Evolutionary conservation across 1,139 yeast genomes (phyloP), one percentile per base, ranked within the genome.

Genomic region (Candida freyschussii): DNA sequence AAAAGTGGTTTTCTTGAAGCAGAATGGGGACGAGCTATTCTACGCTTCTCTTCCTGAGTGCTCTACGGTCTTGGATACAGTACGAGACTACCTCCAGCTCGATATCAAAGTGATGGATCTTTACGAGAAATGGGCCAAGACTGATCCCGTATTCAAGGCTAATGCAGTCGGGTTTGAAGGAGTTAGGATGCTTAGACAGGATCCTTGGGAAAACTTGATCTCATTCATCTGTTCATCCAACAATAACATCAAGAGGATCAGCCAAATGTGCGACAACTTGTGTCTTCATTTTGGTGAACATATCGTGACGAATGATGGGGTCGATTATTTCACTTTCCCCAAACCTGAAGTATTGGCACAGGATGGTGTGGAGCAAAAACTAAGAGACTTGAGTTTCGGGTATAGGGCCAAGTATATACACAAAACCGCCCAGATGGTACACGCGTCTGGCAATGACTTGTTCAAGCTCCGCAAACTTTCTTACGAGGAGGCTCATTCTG

Each of bases 221-320:
- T 82, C 93, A 3, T 91, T 91, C 47, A 93, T 91, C 15, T 91
- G 98, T 57, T 85, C 96, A 4, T 80, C 95, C n/a, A 91, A 91
- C 57, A 91, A 91, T 59, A 93, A 91, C 52, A 94, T 91, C 37
- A 85, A 89, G 53, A 68, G 99, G 26, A 93, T 93, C 29, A 82
- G 96, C 3, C 82, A 81, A 48, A 87, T 93, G 96, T 93, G 96
- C 52, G 89, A 86, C 42, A 72, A 70, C 36, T 62, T 91, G 27
- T 82, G 96, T 52, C 51, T 61, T 2, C 69, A 81, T 37, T 93
- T 74, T 55, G 98, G 98, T 2, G 61, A 69, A 2, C 66, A 62
- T 33, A 60, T 91, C 13, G 74, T 70, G 4, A 65, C 65, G 0
- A 63, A 69, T 43, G 74, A 77, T 17, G 86, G 79, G 0, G 50